Evolutionary conservation across 371 early-diverging fungal genomes (phyloP).

Genomic region (Apophysomyces elegans): DNA sequence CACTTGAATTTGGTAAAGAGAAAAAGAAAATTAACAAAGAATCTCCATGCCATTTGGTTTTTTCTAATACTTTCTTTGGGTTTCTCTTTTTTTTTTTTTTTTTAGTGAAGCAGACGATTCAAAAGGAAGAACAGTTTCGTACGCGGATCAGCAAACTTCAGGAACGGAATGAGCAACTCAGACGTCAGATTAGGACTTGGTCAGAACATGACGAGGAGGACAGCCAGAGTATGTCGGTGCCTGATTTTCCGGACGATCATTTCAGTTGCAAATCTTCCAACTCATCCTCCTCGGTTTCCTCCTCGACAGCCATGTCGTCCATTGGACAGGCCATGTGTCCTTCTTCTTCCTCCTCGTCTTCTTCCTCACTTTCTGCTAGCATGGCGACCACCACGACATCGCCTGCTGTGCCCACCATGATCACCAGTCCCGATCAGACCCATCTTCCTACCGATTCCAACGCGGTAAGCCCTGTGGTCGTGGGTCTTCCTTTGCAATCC

Average conservation of each 20-base stretch:
- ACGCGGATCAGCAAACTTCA: constrained; percentile 21
- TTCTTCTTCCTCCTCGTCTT: too few species aligned
- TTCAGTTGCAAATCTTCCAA: constrained; percentile 1
- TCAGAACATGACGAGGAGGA: background rate
- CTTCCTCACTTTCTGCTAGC: too few species aligned
- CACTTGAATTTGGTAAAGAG: constrained; percentile 54
- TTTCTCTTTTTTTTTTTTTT: background rate
- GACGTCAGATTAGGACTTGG: constrained; percentile 15
- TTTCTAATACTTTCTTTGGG: background rate
- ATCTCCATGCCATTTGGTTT: background rate
- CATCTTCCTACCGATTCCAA: background rate
- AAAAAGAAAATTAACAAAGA: background rate
- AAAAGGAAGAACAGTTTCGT: constrained; percentile 41
- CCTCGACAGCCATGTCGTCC: background rate
- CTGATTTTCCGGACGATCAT: constrained; percentile 9
- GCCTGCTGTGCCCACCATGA: too few species aligned
- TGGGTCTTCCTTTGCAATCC: background rate
- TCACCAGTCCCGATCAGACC: background rate
- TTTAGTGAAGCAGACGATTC: constrained; percentile 36
- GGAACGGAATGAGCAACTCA: constrained; percentile 23
- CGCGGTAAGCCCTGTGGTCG: background rate
- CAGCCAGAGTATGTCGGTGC: background rate
- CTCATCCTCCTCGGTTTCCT: constrained; percentile 4
- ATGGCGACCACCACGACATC: too few species aligned
- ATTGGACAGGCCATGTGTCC: background rate